A percentile compares a stretch with the other conserved stretches of the same genome.
Conservation (phyloP, 306 rosid species). For the Senna siamea region DNA sequence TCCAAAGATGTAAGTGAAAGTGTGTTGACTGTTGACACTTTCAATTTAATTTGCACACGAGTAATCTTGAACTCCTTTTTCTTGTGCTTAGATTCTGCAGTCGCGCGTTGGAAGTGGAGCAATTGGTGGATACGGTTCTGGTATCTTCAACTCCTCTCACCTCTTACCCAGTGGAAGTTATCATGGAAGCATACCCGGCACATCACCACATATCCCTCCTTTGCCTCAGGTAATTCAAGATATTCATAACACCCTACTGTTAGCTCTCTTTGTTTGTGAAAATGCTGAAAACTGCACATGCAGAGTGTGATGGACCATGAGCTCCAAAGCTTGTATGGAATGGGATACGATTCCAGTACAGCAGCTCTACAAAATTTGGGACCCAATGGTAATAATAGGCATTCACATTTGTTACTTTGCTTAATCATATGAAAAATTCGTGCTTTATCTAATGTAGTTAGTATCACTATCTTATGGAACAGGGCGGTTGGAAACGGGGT, state of each 20-base stretch:
- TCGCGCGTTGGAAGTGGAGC: constrained; percentile 60
- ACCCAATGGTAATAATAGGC: constrained; percentile 65
- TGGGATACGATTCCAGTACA: constrained; percentile 78
- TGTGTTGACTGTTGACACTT: not conserved
- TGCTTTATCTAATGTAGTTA: constrained; percentile 27
- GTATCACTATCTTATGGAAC: constrained; percentile 41
- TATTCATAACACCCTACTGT: constrained; percentile 27
- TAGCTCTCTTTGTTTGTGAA: constrained; percentile 7
- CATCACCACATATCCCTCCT: constrained; percentile 69
- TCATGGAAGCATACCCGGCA: constrained; percentile 59
- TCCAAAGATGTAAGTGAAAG: constrained; percentile 87
- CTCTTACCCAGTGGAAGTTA: constrained; percentile 60
- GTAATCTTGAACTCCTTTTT: constrained; percentile 23
- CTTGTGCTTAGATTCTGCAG: constrained; percentile 65
- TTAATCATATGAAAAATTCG: not conserved
- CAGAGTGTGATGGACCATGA: constrained; percentile 80
- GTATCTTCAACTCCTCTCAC: constrained; percentile 65
- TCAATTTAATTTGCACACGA: not conserved
- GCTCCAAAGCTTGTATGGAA: constrained; percentile 76
- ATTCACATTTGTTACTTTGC: constrained; percentile 8
- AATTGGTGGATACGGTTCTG: constrained; percentile 62
- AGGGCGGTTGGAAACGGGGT: constrained; percentile 80
- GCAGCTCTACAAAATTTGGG: constrained; percentile 74
- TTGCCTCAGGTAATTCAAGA: constrained; percentile 67
- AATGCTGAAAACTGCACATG: constrained; percentile 34